Evolutionary conservation across 306 rosid genomes (phyloP).

Genomic region (Inga oerstediana): DNA sequence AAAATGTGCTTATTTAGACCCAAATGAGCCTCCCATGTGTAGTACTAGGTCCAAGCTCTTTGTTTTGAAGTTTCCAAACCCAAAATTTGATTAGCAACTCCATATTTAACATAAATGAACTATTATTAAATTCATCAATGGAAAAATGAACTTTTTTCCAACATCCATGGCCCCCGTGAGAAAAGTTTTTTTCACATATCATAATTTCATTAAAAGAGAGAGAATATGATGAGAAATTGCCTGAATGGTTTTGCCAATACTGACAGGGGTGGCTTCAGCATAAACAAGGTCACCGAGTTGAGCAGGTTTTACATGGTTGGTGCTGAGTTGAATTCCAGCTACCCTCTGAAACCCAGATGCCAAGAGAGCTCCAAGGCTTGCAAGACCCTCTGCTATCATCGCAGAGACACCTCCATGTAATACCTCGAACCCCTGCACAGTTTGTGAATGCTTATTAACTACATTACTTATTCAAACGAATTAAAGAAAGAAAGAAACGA

Average conservation of each 20-base stretch:
- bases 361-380: slow-evolving; percentile 62
- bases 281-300: slow-evolving; percentile 50
- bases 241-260: slow-evolving; percentile 65
- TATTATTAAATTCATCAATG: neutral
- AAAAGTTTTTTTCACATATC: neutral
- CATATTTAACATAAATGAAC: no score
- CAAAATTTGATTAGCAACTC: no score
- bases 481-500: neutral
- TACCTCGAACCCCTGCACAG: slow-evolving; percentile 60
- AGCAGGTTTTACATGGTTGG: slow-evolving; percentile 58
- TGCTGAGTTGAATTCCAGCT: slow-evolving; percentile 73
- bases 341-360: slow-evolving; percentile 62
- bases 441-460: neutral
- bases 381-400: slow-evolving; percentile 64
- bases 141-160: neutral
- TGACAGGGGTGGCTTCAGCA: slow-evolving; percentile 60
- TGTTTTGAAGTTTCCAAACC: no score
- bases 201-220: neutral
- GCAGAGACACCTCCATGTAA: slow-evolving; percentile 77
- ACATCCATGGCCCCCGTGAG: neutral
- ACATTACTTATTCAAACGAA: neutral
- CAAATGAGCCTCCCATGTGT: no score
- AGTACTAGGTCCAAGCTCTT: no score
- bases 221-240: neutral
- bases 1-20: no score